A percentile compares a stretch with the other conserved stretches of the same genome.
Evolutionary conservation across 2,329 filamentous ascomycete species (phyloP).

Genomic region (Canariomyces notabilis): DNA sequence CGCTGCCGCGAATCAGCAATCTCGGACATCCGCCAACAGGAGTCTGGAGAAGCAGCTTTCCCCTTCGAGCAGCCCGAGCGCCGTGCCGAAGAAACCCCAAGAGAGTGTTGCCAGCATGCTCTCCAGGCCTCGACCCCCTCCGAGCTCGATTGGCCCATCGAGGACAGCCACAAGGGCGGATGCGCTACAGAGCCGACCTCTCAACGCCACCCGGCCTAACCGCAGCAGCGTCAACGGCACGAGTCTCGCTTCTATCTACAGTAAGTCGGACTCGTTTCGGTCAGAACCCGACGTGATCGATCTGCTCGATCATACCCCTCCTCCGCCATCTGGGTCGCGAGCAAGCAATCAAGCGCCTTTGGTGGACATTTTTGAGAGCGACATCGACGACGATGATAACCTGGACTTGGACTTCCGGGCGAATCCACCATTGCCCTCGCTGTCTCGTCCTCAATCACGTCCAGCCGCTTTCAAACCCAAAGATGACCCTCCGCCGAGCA

Average conservation of each 20-base stretch:
- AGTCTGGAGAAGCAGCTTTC: slow-evolving; percentile 49
- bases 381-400: slow-evolving; percentile 80
- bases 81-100: slow-evolving; percentile 33
- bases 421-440: slow-evolving; percentile 45
- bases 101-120: slow-evolving; percentile 44
- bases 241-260: slow-evolving; percentile 38
- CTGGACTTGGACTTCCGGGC: slow-evolving; percentile 65
- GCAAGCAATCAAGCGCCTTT: slow-evolving; percentile 20
- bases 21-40: slow-evolving; percentile 28
- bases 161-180: slow-evolving; percentile 8
- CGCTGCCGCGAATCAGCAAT: slow-evolving; percentile 29
- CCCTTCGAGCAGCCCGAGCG: slow-evolving; percentile 50
- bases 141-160: slow-evolving; percentile 28
- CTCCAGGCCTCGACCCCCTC: slow-evolving; percentile 39
- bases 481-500: slow-evolving; percentile 22
- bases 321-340: slow-evolving; percentile 25
- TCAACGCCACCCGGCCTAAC: slow-evolving; percentile 29
- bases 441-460: slow-evolving; percentile 20
- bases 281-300: slow-evolving; percentile 36
- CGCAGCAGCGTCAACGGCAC: slow-evolving; percentile 15
- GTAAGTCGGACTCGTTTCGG: slow-evolving; percentile 45
- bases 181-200: slow-evolving; percentile 32
- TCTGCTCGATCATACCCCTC: slow-evolving; percentile 29
- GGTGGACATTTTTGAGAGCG: slow-evolving; percentile 69
- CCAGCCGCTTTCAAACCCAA: background rate